These are phyloP conservation scores for Mycena metata DNA, from an alignment of 768 basidiomycete genomes.

Conservation along the genomic window DNA sequence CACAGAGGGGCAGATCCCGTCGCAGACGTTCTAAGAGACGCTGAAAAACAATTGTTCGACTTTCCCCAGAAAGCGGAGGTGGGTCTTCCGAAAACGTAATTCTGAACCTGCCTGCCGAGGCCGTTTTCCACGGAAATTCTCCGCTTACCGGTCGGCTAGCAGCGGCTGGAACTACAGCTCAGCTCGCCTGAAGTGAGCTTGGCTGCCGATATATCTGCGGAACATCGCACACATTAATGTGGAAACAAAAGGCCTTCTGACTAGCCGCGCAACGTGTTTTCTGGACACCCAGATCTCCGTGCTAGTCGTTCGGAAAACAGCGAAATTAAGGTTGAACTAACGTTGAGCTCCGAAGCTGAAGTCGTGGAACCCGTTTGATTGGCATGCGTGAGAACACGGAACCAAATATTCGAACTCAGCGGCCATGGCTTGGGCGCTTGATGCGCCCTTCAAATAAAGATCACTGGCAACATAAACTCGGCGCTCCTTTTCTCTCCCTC, in stretches of 20 bases:
- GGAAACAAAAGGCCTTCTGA: neutral
- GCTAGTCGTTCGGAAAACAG: neutral
- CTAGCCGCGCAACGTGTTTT: constrained; percentile 19
- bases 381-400: constrained; percentile 10
- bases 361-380: neutral
- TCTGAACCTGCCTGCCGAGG: too few relatives aligned
- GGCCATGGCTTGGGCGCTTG: neutral
- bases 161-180: constrained; percentile 4
- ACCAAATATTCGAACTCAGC: constrained; percentile 15
- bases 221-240: neutral
- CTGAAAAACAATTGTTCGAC: too few relatives aligned
- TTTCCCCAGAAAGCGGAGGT: constrained; percentile 1
- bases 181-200: neutral
- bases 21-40: neutral
- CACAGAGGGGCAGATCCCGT: neutral
- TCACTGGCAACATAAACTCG: neutral
- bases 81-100: too few relatives aligned
- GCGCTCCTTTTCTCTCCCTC: neutral
- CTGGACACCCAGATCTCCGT: neutral
- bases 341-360: too few relatives aligned
- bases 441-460: neutral
- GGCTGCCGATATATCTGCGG: too few relatives aligned
- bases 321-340: constrained; percentile 30
- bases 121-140: constrained; percentile 23
- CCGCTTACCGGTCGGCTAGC: too few relatives aligned